These are phyloP conservation scores for Lipomyces japonicus DNA, from an alignment of 805 yeast genomes.

Conservation along the genomic window DNA sequence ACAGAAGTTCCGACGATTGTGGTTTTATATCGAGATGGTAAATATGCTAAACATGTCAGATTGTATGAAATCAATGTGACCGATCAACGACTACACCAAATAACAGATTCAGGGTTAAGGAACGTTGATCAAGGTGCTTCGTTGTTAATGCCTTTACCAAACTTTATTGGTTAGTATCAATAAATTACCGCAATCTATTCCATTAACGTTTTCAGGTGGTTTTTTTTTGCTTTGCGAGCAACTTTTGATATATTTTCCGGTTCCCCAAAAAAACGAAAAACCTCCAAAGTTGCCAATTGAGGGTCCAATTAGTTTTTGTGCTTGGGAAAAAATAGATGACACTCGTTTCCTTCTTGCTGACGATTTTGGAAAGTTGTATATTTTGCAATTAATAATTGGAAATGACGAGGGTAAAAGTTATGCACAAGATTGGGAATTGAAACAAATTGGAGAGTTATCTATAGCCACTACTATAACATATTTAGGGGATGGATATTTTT, in stretches of 20 bases:
- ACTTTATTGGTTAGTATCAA: constrained; percentile 4
- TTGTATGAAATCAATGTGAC: constrained; percentile 15
- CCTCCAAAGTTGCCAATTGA: constrained; percentile 14
- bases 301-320: constrained; percentile 24
- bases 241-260: constrained; percentile 14
- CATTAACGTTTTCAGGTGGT: constrained; percentile 8
- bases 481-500: constrained; percentile 24
- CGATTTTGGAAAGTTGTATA: constrained; percentile 23
- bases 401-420: background rate
- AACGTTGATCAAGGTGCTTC: constrained; percentile 27
- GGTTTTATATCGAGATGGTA: constrained; percentile 23
- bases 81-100: constrained; percentile 11
- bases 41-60: constrained; percentile 22
- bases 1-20: constrained; percentile 20
- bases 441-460: constrained; percentile 21
- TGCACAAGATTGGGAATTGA: constrained; percentile 10
- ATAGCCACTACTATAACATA: constrained; percentile 27
- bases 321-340: constrained; percentile 23
- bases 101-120: constrained; percentile 8
- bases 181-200: background rate
- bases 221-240: constrained; percentile 27
- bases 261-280: background rate
- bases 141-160: constrained; percentile 11
- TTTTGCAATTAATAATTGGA: constrained; percentile 11
- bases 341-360: constrained; percentile 25